phyloP scores from a whole-genome alignment of 345 rosid genomes.

The Citrus hindsii region DNA sequence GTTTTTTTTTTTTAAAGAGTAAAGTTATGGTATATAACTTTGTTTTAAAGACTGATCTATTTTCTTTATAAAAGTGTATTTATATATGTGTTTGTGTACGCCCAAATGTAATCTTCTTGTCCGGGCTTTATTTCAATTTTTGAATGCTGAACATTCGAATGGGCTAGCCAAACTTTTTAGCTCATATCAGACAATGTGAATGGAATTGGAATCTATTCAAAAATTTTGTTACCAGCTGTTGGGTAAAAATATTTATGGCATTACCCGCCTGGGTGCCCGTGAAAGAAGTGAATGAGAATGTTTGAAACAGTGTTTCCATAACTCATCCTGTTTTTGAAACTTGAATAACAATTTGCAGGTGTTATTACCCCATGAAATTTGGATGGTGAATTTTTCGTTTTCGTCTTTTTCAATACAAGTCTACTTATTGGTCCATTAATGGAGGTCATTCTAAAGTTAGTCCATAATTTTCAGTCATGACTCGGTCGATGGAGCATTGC shows the following conservation, averaged over 20 bases:
- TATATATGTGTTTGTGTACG: too few relatives aligned
- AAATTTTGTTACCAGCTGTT: not conserved
- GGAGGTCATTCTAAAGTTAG: too few relatives aligned
- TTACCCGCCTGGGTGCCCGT: not conserved
- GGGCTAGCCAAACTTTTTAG: not conserved
- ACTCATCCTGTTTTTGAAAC: not conserved
- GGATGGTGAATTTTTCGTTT: not conserved
- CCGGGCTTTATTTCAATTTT: not conserved
- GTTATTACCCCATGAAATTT: not conserved
- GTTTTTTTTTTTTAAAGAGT: not conserved
- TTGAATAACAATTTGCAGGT: not conserved
- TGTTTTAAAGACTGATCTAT: not conserved
- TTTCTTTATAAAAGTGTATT: not conserved
- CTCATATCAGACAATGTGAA: not conserved
- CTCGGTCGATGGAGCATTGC: too few relatives aligned
- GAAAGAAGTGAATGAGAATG: slow-evolving; percentile 13
- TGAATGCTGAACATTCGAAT: not conserved
- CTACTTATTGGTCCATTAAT: too few relatives aligned
- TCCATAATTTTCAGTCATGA: too few relatives aligned
- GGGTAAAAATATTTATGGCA: not conserved
- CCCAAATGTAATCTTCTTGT: not conserved
- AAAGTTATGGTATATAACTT: not conserved
- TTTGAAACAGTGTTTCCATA: not conserved
- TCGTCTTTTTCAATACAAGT: not conserved
- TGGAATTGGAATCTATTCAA: not conserved